Evolutionary conservation across 257 asterid species (phyloP).

Genomic region (Asclepias syriaca): DNA sequence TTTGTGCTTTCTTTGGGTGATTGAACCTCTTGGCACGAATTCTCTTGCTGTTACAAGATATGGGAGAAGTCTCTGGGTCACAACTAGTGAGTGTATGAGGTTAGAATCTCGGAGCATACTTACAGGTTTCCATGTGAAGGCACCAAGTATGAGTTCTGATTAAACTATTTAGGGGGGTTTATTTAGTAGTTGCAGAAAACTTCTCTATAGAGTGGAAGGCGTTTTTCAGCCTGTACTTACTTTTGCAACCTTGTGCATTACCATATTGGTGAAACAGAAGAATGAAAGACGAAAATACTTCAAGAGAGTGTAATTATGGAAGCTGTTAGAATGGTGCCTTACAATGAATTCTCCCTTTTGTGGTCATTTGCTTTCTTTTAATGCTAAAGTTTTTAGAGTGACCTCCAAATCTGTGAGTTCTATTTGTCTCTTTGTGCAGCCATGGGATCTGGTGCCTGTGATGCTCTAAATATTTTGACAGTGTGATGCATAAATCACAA

Average conservation of each 20-base stretch:
- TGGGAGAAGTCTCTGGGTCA: neutral
- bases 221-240: neutral
- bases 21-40: neutral
- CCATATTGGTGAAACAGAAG: neutral
- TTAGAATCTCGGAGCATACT: neutral
- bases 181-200: no score
- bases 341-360: neutral
- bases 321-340: neutral
- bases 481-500: no score
- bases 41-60: neutral
- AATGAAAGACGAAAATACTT: neutral
- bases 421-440: neutral
- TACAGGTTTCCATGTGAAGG: neutral
- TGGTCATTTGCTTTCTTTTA: neutral
- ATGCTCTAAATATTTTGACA: neutral
- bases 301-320: neutral
- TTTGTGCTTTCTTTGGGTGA: neutral
- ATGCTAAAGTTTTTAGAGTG: neutral
- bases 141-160: neutral
- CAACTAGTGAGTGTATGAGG: neutral
- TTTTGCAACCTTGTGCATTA: neutral
- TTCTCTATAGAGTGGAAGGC: neutral
- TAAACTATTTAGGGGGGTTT: neutral
- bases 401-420: neutral
- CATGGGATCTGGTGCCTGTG: neutral